Evolutionary conservation across 495 filamentous ascomycete species (phyloP), one percentile per base, ranked within the genome.

Genomic region (Aspergillus haitiensis): DNA sequence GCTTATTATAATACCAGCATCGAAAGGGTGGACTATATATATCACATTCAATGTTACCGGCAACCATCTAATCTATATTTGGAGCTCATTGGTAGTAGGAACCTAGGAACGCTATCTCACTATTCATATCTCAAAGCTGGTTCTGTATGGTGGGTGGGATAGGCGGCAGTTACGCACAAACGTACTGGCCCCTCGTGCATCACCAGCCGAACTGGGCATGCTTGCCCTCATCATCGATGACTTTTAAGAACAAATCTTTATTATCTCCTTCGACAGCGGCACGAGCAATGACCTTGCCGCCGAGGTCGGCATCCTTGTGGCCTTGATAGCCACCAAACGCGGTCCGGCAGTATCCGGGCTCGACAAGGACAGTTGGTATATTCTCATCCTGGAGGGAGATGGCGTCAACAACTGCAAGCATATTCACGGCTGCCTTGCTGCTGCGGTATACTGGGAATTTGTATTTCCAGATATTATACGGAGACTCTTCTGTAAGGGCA

Each of bases 161-260:
- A 3, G 21, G 21, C 21, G 21, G 21, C 21, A 27, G 21, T 3
- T 3, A 27, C 21, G 21, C 21, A 27, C 21, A 27, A 1, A 27
- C 21, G 21, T 3, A 27, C 21, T 3, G 21, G 21, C 21, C 21
- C 21, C 21, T 3, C 21, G 21, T 27, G 21, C 21, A 40, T 50
- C 16, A 50, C 47, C 47, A 50, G 6, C 47, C 47, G 32, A 50
- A 50, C 47, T 50, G 16, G 12, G 0, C 47, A 50, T 50, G 47
- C 47, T 50, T 50, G 7, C 47, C 47, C 18, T 50, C 47, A 50
- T 50, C 47, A 50, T 50, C 47, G 12, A 50, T 27, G 32, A 50
- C 31, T 27, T 31, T 50, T 18, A 50, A 50, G 32, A 50, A 50
- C 47, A 50, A 31, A 21, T 50, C 47, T 27, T 31, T 12, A 3